Conservation (phyloP, 2,329 filamentous ascomycete genomes). For the Kalaharituber pfeilii region DNA sequence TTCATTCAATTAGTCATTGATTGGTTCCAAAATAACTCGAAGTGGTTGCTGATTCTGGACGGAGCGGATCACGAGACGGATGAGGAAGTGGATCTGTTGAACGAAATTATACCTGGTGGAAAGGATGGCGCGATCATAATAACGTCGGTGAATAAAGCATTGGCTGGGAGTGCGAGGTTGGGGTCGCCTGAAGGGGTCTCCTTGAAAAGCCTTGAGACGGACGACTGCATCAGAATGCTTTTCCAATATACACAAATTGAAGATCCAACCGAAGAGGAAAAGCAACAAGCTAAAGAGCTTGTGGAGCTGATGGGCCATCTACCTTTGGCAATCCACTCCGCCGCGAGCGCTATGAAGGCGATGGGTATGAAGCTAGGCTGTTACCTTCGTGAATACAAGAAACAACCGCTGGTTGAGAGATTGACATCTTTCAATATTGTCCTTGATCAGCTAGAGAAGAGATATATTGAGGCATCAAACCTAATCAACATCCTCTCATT, state of each 20-base stretch:
- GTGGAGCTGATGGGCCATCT: conserved; percentile 47
- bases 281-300: conserved; percentile 40
- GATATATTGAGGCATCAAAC: conserved; percentile 40
- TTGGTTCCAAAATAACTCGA: conserved; percentile 44
- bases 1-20: conserved; percentile 33
- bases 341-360: conserved; percentile 28
- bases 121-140: conserved; percentile 50
- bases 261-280: conserved; percentile 38
- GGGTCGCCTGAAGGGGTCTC: conserved; percentile 19
- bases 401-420: conserved; percentile 37
- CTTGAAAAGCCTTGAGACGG: conserved; percentile 37
- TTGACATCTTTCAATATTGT: conserved; percentile 35
- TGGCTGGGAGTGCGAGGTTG: conserved; percentile 24
- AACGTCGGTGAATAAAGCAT: conserved; percentile 45
- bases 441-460: conserved; percentile 29
- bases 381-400: conserved; percentile 43
- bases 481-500: conserved; percentile 48
- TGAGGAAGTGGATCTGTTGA: conserved; percentile 34
- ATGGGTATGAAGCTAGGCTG: conserved; percentile 24
- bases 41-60: conserved; percentile 52
- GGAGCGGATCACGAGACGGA: conserved; percentile 45
- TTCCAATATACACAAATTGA: conserved; percentile 45
- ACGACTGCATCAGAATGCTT: conserved; percentile 43
- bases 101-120: conserved; percentile 46
- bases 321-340: conserved; percentile 50